Conservation (phyloP, 2,329 filamentous ascomycete species). For the Fusarium duplospermum region DNA sequence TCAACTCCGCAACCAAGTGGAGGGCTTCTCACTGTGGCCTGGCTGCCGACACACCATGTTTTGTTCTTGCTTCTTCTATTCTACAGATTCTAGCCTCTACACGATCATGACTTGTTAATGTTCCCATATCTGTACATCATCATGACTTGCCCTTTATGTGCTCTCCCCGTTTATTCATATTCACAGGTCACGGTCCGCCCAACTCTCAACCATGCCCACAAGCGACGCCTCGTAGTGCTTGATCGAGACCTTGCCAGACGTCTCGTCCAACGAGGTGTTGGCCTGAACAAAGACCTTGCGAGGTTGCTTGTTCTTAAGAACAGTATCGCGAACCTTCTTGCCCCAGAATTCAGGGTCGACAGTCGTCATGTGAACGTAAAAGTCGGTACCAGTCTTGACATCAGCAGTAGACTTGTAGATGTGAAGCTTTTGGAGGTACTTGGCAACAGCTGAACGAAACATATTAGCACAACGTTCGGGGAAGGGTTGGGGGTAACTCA, state of each 20-base stretch:
- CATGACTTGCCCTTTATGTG: slow-evolving; percentile 4
- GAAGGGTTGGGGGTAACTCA: slow-evolving; percentile 42
- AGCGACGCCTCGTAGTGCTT: slow-evolving; percentile 88
- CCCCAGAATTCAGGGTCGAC: slow-evolving; percentile 89
- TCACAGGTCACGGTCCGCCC: slow-evolving; percentile 70
- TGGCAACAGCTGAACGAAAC: slow-evolving; percentile 72
- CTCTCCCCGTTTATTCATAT: background rate
- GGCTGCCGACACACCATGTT: slow-evolving; percentile 7
- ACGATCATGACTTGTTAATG: slow-evolving; percentile 10
- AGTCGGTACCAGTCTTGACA: slow-evolving; percentile 77
- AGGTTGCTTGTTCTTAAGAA: slow-evolving; percentile 82
- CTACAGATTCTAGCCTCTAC: slow-evolving; percentile 12
- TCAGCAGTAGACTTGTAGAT: slow-evolving; percentile 94
- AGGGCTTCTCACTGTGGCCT: background rate
- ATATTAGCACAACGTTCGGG: slow-evolving; percentile 37
- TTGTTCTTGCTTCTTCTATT: slow-evolving; percentile 29
- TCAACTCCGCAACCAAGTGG: background rate
- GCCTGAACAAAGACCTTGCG: slow-evolving; percentile 94
- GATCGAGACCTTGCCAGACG: slow-evolving; percentile 76
- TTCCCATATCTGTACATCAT: background rate
- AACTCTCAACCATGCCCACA: slow-evolving; percentile 87
- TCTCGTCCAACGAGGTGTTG: slow-evolving; percentile 80
- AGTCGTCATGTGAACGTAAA: slow-evolving; percentile 86
- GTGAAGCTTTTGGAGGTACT: slow-evolving; percentile 91
- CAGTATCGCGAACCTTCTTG: slow-evolving; percentile 79